Percentiles rank a stretch among this genome's conserved stretches.
phyloP scores from a whole-genome alignment of 2,329 filamentous ascomycete species.

The Trichoderma sp. region DNA sequence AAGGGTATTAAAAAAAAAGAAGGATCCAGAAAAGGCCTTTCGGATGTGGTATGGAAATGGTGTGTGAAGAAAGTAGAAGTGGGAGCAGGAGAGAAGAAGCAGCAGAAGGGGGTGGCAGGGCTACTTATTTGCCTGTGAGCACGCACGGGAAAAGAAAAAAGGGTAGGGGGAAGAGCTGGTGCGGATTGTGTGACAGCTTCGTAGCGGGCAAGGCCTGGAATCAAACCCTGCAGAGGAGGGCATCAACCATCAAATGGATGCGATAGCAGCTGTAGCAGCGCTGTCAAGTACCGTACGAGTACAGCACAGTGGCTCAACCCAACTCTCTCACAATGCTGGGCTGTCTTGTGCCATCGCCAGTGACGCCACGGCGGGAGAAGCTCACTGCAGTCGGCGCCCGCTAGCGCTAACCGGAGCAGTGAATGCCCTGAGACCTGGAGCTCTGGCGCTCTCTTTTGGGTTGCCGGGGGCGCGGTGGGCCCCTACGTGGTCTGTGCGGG shows the following conservation, averaged over 20 bases:
- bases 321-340: neutral
- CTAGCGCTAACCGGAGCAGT: neutral
- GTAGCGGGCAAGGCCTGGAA: slow-evolving; percentile 1
- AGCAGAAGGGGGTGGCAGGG: slow-evolving; percentile 35
- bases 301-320: neutral
- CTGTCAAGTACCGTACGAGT: no score
- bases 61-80: slow-evolving; percentile 33
- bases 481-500: slow-evolving; percentile 22
- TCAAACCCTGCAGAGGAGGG: slow-evolving; percentile 6
- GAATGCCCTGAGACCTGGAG: slow-evolving; percentile 14
- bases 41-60: slow-evolving; percentile 30
- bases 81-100: slow-evolving; percentile 28
- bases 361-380: slow-evolving; percentile 18
- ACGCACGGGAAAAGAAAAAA: slow-evolving; percentile 6
- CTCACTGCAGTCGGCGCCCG: neutral
- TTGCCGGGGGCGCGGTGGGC: slow-evolving; percentile 17
- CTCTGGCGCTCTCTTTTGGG: slow-evolving; percentile 6
- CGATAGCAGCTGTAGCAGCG: neutral
- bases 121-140: slow-evolving; percentile 42
- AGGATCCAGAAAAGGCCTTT: slow-evolving; percentile 38
- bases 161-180: slow-evolving; percentile 18
- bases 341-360: neutral
- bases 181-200: slow-evolving; percentile 15
- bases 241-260: neutral
- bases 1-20: slow-evolving; percentile 41